Conservation (phyloP, 352 stramenopile genomes). For the Detonula confervacea region DNA sequence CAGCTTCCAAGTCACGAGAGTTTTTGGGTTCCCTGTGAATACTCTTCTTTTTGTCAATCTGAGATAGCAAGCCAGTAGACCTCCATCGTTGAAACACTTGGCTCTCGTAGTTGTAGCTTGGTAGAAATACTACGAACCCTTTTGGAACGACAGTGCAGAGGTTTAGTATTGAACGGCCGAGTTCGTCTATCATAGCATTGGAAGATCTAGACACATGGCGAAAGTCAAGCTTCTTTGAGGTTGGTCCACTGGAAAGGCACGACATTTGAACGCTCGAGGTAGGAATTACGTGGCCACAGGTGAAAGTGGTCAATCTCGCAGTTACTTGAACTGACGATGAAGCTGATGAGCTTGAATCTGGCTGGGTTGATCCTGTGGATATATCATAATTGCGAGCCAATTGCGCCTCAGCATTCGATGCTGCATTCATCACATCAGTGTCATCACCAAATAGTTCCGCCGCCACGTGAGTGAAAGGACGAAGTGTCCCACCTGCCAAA, state of each 20-base stretch:
- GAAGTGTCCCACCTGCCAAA: constrained; percentile 97
- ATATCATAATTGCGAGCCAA: constrained; percentile 32
- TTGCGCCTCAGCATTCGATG: constrained; percentile 38
- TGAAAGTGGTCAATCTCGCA: constrained; percentile 92
- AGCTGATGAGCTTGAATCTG: constrained; percentile 2
- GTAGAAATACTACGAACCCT: constrained; percentile 97
- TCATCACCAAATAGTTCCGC: constrained; percentile 90
- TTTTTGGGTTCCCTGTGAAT: constrained; percentile 95
- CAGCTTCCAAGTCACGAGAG: constrained; percentile 90
- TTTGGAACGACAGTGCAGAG: constrained; percentile 90
- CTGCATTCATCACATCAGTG: constrained; percentile 44
- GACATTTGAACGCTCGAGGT: constrained; percentile 89
- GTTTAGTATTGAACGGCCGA: constrained; percentile 93
- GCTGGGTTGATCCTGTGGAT: background rate
- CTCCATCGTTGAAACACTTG: constrained; percentile 89
- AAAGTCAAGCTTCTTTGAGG: constrained; percentile 92
- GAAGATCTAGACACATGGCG: constrained; percentile 87
- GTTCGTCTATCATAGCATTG: constrained; percentile 90
- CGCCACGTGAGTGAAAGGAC: constrained; percentile 94
- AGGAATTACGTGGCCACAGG: constrained; percentile 98
- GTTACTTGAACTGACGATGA: constrained; percentile 41
- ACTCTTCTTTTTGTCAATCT: constrained; percentile 89
- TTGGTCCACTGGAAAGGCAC: constrained; percentile 86
- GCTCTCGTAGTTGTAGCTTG: constrained; percentile 96
- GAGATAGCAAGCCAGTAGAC: constrained; percentile 84